Base-by-base conservation (phyloP, 805 yeast species). In the Nakazawaea anatomiae region DNA sequence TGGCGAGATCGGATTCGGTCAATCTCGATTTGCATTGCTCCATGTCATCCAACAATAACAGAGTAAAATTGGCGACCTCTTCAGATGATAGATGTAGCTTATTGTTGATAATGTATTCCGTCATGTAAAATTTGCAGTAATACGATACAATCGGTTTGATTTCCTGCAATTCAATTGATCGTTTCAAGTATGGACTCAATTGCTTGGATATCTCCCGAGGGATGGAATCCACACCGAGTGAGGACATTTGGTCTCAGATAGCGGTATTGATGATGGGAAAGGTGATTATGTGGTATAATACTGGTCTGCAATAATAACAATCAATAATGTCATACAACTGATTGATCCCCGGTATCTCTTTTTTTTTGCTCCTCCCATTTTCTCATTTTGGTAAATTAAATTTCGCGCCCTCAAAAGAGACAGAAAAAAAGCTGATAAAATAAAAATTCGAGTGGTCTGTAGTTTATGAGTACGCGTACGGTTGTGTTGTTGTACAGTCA, bases 141-240 rank as follows among this genome's bases (percentile, higher is more conserved):
- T 88, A 89, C 5, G 92, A 72, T 31, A 89, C 76, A 9, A 84
- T 68, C 0, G 95, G 90, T 54, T 87, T 85, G 8, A 73, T 75
- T 0, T 58, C 53, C 18, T 67, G 72, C 40, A 88, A 59, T 57
- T 89, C 96, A 8, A 63, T 65, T 25, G 89, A 72, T 6, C 91
- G 73, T 6, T 71, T 65, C 14, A 83, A 64, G 55, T 63, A 82
- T 0, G 83, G 76, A 0, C 73, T 66, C 38, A 80, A 68, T 2
- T 62, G 54, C 55, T 72, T 72, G 44, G 58, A 45, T 4, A 72
- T 60, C 5, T 55, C 52, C 11, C 60, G 67, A 49, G 72, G 75
- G 5, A 59, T 56, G 42, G 55, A 46, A 46, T 56, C 55, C 5
- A 44, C 53, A 12, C 49, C 45, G 29, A 48, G 48, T 10, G 50